A percentile compares a stretch with the other conserved stretches of the same genome.
These are phyloP conservation scores for Toxoplasma gondii DNA, from an alignment of 169 alveolate genomes.

Conservation along the genomic window DNA sequence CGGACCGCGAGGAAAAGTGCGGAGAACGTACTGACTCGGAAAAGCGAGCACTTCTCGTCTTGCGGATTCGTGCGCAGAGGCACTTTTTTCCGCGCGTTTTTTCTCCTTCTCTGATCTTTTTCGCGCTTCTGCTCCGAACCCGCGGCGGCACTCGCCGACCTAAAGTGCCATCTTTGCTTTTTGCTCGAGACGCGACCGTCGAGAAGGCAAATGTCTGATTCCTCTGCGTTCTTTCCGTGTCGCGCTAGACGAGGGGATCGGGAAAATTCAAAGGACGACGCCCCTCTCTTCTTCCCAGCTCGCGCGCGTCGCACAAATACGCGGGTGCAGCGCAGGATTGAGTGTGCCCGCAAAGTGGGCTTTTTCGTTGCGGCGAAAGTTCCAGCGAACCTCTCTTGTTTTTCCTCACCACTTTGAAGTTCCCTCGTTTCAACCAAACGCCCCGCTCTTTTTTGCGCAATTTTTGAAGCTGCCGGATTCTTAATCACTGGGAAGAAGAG, in stretches of 20 bases:
- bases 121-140: background rate
- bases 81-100: background rate
- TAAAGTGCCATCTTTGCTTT: background rate
- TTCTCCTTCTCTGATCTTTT: background rate
- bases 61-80: background rate
- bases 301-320: background rate
- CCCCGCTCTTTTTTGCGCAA: background rate
- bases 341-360: background rate
- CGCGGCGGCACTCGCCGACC: too few species aligned
- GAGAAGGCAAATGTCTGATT: background rate
- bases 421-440: background rate
- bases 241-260: background rate
- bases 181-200: background rate
- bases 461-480: too few species aligned
- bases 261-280: background rate
- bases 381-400: background rate
- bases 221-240: background rate
- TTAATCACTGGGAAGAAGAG: too few species aligned
- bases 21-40: background rate
- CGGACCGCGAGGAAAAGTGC: background rate
- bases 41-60: background rate
- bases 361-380: background rate
- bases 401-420: background rate
- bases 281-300: background rate
- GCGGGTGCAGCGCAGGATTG: slow-evolving; percentile 1